Base-by-base conservation (phyloP, 1,284 basidiomycete species). In the Ceratobasidium sp. region DNA sequence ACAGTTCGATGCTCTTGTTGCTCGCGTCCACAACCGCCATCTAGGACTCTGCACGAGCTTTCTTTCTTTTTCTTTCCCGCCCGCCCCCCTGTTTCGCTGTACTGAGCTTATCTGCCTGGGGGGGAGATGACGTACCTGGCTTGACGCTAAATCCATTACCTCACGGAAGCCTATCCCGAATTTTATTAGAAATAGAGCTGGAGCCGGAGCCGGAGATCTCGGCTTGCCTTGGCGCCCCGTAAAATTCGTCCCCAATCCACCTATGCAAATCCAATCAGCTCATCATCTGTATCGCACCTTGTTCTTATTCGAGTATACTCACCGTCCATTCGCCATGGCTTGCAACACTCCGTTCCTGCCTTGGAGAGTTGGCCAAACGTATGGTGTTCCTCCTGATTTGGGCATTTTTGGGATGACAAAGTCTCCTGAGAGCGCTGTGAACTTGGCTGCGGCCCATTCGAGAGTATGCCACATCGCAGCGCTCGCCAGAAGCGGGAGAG, bases 331-430 rank as follows among this genome's bases (percentile, higher is more conserved):
- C 8, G 79, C 76, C 23, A 79, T 79, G 38, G 79, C 80, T 52
- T 80, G 80, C 2, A 81, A 75, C 18, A 80, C 80, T 6, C 79
- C 80, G 59, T 80, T 78, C 11, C 75, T 74, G 54, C 78, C 79
- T 67, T 81, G 80, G 38, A 81, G 74, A 35, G 78, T 79, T 13
- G 80, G 79, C 79, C 80, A 80, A 13, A 81, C 79, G 44, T 79
- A 80, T 1, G 80, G 78, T 11, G 75, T 76, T 30, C 76, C 77
- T 26, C 78, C 78, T 43, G 78, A 58, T 13, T 76, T 73, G 58
- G 78, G 79, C 18, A 78, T 59, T 21, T 76, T 74, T 1, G 79
- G 79, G 47, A 80, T 76, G 14, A 79, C 74, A 77, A 80, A 77
- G 63, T 79, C 78, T 2, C 80, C 79, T 1, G 78, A 79, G 76